Evolutionary conservation across 257 asterid genomes (phyloP), one percentile per base, ranked within the genome.

Genomic region (Datura wrightii): DNA sequence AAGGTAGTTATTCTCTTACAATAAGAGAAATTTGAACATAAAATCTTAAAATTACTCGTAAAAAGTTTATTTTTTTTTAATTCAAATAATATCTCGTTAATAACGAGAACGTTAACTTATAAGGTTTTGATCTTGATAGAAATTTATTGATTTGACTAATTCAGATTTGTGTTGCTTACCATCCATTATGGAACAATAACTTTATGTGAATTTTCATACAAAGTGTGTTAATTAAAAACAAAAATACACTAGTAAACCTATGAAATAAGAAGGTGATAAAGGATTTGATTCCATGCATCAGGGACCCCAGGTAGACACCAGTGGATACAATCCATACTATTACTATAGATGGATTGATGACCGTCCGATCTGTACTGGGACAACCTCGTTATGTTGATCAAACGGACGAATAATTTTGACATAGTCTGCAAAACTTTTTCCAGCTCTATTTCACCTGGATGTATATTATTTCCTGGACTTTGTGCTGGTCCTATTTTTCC

Each of bases 221-320:
- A 69, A 69, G 34, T 8, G 34, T 3, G 36, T 10, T 9, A 70
- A 8, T 8, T 18, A 9, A 52, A 66, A 18, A 16, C 0, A 42
- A 8, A 81, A 74, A 19, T 2, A 5, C 11, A 1, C 13, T 24
- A 39, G 4, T 39, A 48, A 48, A 36, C 34, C 8, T 58, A 56
- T 53, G 42, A 37, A 48, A 76, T 41, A 34, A 84, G 67, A 60
- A 76, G 56, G 71, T 50, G 37, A 39, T 34, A 60, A 78, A 88
- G 54, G 85, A 88, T 46, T 70, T 88, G 83, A 71, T 85, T 88
- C 90, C 88, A 87, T 1, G 83, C 54, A 87, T 87, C 90, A 2
- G 90, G 90, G 37, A 87, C 88, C 16, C 90, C 88, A 8, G 88
- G 88, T 46, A 88, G 85, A 72, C 90, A 88, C 90, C 90, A 85